These are phyloP conservation scores for Pestalotiopsis sp. DNA, from an alignment of 2,329 filamentous ascomycete species.

Conservation along the genomic window DNA sequence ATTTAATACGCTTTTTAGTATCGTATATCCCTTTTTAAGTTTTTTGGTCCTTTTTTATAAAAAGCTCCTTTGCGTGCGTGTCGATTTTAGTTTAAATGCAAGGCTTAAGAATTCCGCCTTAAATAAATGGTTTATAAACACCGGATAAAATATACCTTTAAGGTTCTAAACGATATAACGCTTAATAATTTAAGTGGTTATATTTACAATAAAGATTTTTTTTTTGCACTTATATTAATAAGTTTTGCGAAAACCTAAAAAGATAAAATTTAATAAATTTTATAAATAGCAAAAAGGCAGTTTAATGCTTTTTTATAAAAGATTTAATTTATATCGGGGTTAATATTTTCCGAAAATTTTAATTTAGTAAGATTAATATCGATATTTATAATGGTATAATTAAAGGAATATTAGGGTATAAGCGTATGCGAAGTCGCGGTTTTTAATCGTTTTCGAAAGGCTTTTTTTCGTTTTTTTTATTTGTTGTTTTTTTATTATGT, in stretches of 20 bases:
- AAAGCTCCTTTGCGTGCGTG: background rate
- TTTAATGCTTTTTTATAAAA: background rate
- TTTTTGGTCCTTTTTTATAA: background rate
- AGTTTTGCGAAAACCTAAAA: background rate
- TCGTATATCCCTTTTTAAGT: background rate
- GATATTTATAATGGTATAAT: background rate
- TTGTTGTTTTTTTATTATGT: slow-evolving; percentile 26
- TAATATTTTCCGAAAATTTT: background rate
- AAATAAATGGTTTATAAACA: background rate
- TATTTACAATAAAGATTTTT: background rate
- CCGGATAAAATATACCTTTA: background rate
- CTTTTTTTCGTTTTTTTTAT: background rate
- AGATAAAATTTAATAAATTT: background rate
- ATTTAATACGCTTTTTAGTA: background rate
- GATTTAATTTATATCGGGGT: background rate
- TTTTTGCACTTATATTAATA: background rate
- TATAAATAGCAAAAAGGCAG: background rate
- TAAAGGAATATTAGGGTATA: background rate
- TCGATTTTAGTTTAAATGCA: background rate
- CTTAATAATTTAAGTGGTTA: background rate
- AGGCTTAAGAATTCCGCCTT: background rate
- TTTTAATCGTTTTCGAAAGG: background rate
- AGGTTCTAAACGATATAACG: background rate
- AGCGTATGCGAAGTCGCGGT: background rate
- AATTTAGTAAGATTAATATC: background rate